Evolutionary conservation across 2,329 filamentous ascomycete genomes (phyloP).

Genomic region (Colletotrichum chlorophyti): DNA sequence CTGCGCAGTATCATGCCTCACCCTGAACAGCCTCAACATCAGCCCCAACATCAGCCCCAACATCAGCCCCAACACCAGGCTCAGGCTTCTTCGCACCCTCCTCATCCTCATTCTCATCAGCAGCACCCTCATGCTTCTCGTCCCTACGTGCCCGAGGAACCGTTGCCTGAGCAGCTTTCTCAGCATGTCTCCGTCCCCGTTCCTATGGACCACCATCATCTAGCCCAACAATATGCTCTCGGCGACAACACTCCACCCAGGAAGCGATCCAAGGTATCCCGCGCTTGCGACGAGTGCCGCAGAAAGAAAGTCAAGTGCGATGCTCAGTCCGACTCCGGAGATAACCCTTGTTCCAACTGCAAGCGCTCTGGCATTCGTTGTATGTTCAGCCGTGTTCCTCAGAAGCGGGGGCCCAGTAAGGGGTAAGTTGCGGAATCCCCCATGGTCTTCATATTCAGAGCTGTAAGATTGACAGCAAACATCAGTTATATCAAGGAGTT

Average conservation of each 20-base stretch:
- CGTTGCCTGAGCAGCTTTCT: conserved; percentile 44
- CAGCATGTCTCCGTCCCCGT: conserved; percentile 35
- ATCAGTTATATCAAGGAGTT: conserved; percentile 90
- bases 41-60: conserved; percentile 25
- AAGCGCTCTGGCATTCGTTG: conserved; percentile 78
- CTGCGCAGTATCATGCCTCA: conserved; percentile 53
- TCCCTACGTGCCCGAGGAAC: conserved; percentile 45
- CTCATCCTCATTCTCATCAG: no score
- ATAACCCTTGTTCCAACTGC: conserved; percentile 82
- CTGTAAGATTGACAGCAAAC: conserved; percentile 24
- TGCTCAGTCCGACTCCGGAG: conserved; percentile 75
- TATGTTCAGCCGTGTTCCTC: conserved; percentile 84
- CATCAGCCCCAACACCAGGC: conserved; percentile 23
- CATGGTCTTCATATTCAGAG: neutral
- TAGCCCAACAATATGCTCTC: conserved; percentile 46
- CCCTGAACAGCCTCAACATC: conserved; percentile 37
- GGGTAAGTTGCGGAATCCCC: conserved; percentile 59
- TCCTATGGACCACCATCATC: conserved; percentile 42
- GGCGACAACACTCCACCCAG: conserved; percentile 70
- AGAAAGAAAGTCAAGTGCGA: conserved; percentile 93
- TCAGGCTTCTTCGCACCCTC: neutral
- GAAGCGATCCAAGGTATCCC: conserved; percentile 85
- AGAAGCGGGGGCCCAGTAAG: conserved; percentile 90
- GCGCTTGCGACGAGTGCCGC: conserved; percentile 88
- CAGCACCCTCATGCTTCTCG: conserved; percentile 30